Percentiles rank a stretch among this genome's conserved stretches.
Conservation (phyloP, 83 land plant genomes). For the Picea engelmannii region DNA sequence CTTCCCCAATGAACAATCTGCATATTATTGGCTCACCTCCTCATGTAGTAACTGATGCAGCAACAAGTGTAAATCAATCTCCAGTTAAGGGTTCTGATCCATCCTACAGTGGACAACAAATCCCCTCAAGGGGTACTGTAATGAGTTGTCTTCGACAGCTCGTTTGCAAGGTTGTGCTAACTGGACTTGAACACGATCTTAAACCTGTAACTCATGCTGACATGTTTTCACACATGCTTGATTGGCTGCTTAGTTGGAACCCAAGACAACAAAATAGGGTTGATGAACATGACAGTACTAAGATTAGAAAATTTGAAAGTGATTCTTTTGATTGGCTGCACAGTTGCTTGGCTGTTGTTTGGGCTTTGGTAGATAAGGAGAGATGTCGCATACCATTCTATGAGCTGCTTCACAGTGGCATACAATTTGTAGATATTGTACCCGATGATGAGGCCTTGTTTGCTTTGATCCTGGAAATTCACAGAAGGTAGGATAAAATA, state of each 20-base stretch:
- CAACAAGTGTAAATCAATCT: constrained; percentile 41
- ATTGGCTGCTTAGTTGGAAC: no score
- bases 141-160: constrained; percentile 24
- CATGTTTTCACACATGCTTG: no score
- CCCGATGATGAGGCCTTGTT: constrained; percentile 95
- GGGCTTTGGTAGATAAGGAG: no score
- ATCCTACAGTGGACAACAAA: constrained; percentile 27
- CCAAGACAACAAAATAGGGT: no score
- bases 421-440: constrained; percentile 86
- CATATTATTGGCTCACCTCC: constrained; percentile 76
- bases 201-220: no score
- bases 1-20: constrained; percentile 70
- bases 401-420: constrained; percentile 87
- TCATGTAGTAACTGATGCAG: constrained; percentile 58
- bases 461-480: constrained; percentile 86
- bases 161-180: no score
- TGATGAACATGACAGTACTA: no score
- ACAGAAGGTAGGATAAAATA: constrained; percentile 94
- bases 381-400: constrained; percentile 62
- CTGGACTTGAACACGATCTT: no score
- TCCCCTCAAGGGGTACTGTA: constrained; percentile 33
- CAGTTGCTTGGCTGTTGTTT: no score
- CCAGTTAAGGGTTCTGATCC: constrained; percentile 59
- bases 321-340: no score
- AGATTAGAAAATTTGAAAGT: no score